Evolutionary conservation across 805 yeast species (phyloP).

Genomic region (Nakazawaea ishiwadae): DNA sequence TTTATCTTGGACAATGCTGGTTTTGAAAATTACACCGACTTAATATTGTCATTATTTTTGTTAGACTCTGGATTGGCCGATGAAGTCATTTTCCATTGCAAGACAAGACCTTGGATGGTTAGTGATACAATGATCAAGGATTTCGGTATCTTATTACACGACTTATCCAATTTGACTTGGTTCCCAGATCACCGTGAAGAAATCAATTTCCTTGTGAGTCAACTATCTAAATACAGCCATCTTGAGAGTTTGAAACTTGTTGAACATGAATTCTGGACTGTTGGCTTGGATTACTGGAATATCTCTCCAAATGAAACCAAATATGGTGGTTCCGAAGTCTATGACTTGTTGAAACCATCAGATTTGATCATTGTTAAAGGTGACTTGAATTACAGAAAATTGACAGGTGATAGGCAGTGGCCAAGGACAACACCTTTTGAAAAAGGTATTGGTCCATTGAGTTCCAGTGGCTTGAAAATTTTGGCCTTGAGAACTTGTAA

Average conservation of each 20-base stretch:
- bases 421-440: slow-evolving; percentile 70
- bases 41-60: slow-evolving; percentile 58
- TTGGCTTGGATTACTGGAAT: slow-evolving; percentile 70
- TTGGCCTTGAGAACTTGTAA: slow-evolving; percentile 88
- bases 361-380: slow-evolving; percentile 85
- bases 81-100: slow-evolving; percentile 76
- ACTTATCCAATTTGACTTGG: slow-evolving; percentile 45
- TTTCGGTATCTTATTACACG: slow-evolving; percentile 51
- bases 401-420: slow-evolving; percentile 92
- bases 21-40: slow-evolving; percentile 88
- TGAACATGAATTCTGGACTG: slow-evolving; percentile 84
- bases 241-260: slow-evolving; percentile 45
- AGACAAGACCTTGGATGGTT: slow-evolving; percentile 95
- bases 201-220: slow-evolving; percentile 41
- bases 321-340: slow-evolving; percentile 57
- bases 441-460: slow-evolving; percentile 66
- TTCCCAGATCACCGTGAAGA: slow-evolving; percentile 48
- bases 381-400: slow-evolving; percentile 90
- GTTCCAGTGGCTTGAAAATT: slow-evolving; percentile 55
- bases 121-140: slow-evolving; percentile 91
- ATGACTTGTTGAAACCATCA: slow-evolving; percentile 57
- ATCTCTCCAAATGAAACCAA: slow-evolving; percentile 45
- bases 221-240: slow-evolving; percentile 37
- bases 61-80: slow-evolving; percentile 65
- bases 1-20: slow-evolving; percentile 92